Conservation (phyloP, 148 eudicot genomes). For the Hydrangea macrophylla region DNA sequence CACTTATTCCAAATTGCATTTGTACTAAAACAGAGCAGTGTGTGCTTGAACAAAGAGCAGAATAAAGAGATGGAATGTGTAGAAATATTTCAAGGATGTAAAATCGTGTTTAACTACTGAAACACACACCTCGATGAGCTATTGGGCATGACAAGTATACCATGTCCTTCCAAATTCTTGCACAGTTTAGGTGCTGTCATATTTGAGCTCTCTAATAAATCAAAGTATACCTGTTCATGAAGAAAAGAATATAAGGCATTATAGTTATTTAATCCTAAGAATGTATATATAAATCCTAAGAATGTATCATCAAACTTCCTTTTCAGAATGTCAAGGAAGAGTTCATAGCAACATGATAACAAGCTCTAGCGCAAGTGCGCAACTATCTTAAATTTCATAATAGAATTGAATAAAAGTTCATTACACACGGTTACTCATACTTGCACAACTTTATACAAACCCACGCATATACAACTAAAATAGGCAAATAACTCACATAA, state of each 20-base stretch:
- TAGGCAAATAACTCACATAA: background rate
- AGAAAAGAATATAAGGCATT: background rate
- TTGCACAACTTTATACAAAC: background rate
- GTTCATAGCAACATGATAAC: background rate
- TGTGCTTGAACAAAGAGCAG: background rate
- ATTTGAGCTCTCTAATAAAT: slow-evolving; percentile 45
- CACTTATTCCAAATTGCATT: background rate
- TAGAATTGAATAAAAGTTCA: too few species aligned
- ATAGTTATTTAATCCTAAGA: background rate
- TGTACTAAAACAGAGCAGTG: background rate
- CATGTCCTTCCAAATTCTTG: slow-evolving; percentile 60
- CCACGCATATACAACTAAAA: too few species aligned
- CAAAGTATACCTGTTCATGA: slow-evolving; percentile 51
- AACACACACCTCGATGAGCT: slow-evolving; percentile 50
- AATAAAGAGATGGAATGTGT: background rate
- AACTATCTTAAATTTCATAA: too few species aligned
- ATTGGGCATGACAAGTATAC: slow-evolving; percentile 63
- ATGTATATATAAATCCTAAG: background rate
- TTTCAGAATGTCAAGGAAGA: background rate
- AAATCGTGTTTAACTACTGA: background rate
- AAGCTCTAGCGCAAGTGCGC: too few species aligned
- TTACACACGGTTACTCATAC: background rate
- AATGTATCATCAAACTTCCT: background rate
- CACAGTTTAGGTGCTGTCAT: slow-evolving; percentile 48
- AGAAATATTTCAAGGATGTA: background rate